Base-by-base conservation (phyloP, 331 rosid species). In the Prunus yedoensis region DNA sequence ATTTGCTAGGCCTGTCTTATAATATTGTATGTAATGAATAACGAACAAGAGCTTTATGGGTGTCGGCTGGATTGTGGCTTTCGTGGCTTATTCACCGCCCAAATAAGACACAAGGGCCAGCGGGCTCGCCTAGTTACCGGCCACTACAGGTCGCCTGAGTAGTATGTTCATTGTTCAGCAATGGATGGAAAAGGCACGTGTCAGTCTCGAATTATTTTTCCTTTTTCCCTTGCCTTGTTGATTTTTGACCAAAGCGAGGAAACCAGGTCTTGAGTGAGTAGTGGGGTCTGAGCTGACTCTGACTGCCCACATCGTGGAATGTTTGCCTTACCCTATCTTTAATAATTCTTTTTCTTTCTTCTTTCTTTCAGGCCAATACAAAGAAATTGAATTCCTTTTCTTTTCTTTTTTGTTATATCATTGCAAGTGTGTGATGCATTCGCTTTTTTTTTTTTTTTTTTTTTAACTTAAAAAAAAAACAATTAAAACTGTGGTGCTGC, bases 141-240 rank as follows among this genome's bases (percentile, higher is more conserved):
- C 41, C 45, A 10, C 43, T 11, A 38, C 62, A 61, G 70, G 78
- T 78, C 2, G 41, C 20, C 8, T 56, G 76, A 52, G 70, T 68
- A 52, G 68, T 49, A 35, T 59, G 17, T 38, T 46, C 15, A 6
- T 3, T 38, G 61, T 41, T 11, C 13, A 35, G 51, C 3, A 9
- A 5, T 20, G 45, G 38, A 68, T 50, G 16, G 3, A 21, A 68
- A 56, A 4, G 79, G 67, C 85, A 79, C 49, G 54, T 78, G 87
- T 68, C 80, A 16, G 74, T 80, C n/a, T 7, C 27, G 20, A 78
- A 56, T 20, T 8, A 12, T 10, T 9, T n/a, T 8, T 0, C n/a
- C 60, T n/a, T 18, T 51, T 52, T 52, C 20, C 20, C 6, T 52
- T 7, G 4, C 27, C 27, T 56, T 9, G 57, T 52, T 1, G 10